Evolutionary conservation across 1,284 basidiomycete genomes (phyloP).

Genomic region (Termitomyces sp.): DNA sequence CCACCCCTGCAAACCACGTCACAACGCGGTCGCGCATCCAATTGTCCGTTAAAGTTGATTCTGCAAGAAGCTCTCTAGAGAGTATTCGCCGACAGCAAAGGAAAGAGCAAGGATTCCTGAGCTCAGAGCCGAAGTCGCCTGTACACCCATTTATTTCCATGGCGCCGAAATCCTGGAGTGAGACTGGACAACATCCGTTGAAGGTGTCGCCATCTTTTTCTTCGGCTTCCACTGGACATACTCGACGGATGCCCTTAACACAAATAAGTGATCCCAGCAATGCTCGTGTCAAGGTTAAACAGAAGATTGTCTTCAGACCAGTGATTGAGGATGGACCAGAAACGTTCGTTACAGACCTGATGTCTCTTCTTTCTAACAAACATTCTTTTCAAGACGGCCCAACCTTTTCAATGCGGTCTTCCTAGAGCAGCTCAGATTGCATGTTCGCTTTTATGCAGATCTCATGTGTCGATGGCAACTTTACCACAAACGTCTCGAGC

Average conservation of each 20-base stretch:
- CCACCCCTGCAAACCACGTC: neutral
- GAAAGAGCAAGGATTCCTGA: conserved; percentile 21
- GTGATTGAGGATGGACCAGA: conserved; percentile 16
- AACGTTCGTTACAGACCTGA: conserved; percentile 3
- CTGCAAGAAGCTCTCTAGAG: conserved; percentile 6
- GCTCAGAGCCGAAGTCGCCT: conserved; percentile 19
- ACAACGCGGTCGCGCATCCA: conserved; percentile 2
- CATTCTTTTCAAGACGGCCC: conserved; percentile 21
- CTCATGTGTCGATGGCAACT: conserved; percentile 69
- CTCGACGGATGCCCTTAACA: conserved; percentile 22
- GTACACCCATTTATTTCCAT: conserved; percentile 25
- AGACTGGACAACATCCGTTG: conserved; percentile 28
- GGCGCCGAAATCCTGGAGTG: conserved; percentile 55
- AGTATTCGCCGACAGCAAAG: conserved; percentile 17
- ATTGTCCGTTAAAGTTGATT: conserved; percentile 10
- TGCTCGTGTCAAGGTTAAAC: conserved; percentile 19
- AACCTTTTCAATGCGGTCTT: conserved; percentile 27
- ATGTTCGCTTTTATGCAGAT: conserved; percentile 72
- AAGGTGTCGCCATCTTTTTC: conserved; percentile 37
- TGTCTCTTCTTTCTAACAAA: conserved; percentile 8
- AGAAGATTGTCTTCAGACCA: conserved; percentile 27
- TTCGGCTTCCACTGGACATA: conserved; percentile 35
- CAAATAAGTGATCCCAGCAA: conserved; percentile 22
- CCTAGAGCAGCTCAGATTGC: conserved; percentile 47
- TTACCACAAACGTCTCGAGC: conserved; percentile 60